Base-by-base conservation (phyloP, 768 basidiomycete genomes). In the Naganishia kalamii region DNA sequence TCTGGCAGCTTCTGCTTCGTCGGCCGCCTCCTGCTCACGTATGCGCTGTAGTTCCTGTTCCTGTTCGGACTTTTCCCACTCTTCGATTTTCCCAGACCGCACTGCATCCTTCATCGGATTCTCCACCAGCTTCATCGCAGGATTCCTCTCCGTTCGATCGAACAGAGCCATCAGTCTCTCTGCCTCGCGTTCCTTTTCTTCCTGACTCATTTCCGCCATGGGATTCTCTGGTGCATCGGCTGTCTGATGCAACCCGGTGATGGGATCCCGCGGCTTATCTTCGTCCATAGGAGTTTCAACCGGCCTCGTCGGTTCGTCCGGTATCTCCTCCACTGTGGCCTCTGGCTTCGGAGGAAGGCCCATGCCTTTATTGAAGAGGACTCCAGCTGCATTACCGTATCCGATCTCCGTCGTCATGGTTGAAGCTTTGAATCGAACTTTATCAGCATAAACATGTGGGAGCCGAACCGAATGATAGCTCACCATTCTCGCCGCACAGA, bases 351-450 rank as follows among this genome's bases (percentile, higher is more conserved):
- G 70, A 0, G 73, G 73, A 17, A 65, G 66, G 5, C 70, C 40
- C 70, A 98, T 82, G 17, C 92, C 92, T 73, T 92, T 93, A 74
- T 88, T 86, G 80, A 91, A 93, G 27, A 99, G 82, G 82, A 91
- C 89, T 0, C 96, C 96, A 0, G 92, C 91, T 44, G 92, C 91
- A 74, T 92, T 92, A 44, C 94, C 94, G 71, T 99, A 99, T 7
- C 94, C 94, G 60, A 96, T 83, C 47, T 88, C 54, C 11, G 32
- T 13, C 11, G 46, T 21, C 25, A 66, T 25, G 27, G 12, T 17
- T 2, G 60, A 61, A 30, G 46, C 60, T 61, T 48, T 21, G 17
- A 8, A 10, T 11, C 17, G 6, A 32, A 15, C 7, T 43, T 3
- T 48, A 29, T 27, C 17, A 15, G 46, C 25, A 4, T 15, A 8